Percentiles rank a stretch among this genome's conserved stretches.
Conservation (phyloP, 768 basidiomycete species). For the Lanmaoa pseudosensibilis region DNA sequence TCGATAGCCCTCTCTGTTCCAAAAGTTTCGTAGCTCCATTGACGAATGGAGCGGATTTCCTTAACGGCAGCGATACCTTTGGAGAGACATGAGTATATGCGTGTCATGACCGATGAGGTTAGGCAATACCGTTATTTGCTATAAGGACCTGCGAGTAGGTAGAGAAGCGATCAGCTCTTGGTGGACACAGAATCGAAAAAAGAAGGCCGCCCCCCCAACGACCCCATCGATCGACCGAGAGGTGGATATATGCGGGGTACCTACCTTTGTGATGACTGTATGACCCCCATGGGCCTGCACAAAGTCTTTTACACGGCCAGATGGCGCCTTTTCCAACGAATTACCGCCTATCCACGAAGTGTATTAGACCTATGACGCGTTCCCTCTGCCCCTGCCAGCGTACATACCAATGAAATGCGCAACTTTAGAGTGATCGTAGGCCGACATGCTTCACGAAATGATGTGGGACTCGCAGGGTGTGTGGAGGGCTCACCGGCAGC, state of each 20-base stretch:
- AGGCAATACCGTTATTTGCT: slow-evolving; percentile 85
- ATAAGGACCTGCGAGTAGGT: slow-evolving; percentile 75
- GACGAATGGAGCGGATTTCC: slow-evolving; percentile 96
- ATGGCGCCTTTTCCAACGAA: slow-evolving; percentile 79
- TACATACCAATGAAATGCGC: slow-evolving; percentile 61
- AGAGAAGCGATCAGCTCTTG: slow-evolving; percentile 7
- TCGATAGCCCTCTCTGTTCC: slow-evolving; percentile 94
- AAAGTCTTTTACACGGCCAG: slow-evolving; percentile 84
- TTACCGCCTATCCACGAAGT: slow-evolving; percentile 73
- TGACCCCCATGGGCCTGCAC: slow-evolving; percentile 91
- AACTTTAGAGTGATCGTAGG: slow-evolving; percentile 59
- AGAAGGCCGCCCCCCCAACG: background rate
- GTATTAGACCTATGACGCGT: slow-evolving; percentile 13
- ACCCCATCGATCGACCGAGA: slow-evolving; percentile 6
- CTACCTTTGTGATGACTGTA: slow-evolving; percentile 96
- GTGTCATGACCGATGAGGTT: background rate
- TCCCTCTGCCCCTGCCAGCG: background rate
- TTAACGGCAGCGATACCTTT: slow-evolving; percentile 97
- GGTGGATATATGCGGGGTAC: slow-evolving; percentile 26
- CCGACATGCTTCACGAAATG: slow-evolving; percentile 26
- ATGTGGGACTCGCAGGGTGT: slow-evolving; percentile 9
- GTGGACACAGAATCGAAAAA: background rate
- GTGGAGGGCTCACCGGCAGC: slow-evolving; percentile 3
- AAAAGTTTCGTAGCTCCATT: slow-evolving; percentile 99
- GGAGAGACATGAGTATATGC: slow-evolving; percentile 25